Conservation (phyloP, 1,139 yeast genomes). For the Suhomyces ambrosiae region DNA sequence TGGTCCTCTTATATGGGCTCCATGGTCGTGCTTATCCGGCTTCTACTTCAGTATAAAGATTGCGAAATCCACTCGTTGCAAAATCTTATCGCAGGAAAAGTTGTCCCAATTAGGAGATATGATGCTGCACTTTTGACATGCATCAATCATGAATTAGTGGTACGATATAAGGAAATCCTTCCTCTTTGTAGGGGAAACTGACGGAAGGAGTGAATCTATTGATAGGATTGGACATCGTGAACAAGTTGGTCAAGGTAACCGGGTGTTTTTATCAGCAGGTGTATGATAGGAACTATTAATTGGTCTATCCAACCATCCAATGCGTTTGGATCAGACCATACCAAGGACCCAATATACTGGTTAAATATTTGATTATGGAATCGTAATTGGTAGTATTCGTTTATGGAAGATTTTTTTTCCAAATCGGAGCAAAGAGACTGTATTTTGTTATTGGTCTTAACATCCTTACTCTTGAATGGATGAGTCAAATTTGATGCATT, state of each 20-base stretch:
- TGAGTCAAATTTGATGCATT: slow-evolving; percentile 8
- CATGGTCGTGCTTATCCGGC: neutral
- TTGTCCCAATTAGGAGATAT: slow-evolving; percentile 6
- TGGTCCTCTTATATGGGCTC: neutral
- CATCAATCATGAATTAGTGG: neutral
- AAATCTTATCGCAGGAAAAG: slow-evolving; percentile 10
- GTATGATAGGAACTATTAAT: slow-evolving; percentile 14
- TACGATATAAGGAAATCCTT: neutral
- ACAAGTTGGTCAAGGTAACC: neutral
- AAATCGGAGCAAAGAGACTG: slow-evolving; percentile 12
- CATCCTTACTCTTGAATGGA: slow-evolving; percentile 3
- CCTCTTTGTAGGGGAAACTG: neutral
- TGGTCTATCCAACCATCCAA: slow-evolving; percentile 22
- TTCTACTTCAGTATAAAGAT: slow-evolving; percentile 9
- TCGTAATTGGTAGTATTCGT: slow-evolving; percentile 19
- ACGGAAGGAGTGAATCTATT: neutral
- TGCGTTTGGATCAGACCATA: slow-evolving; percentile 11
- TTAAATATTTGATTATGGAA: slow-evolving; percentile 22
- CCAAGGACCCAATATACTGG: slow-evolving; percentile 27
- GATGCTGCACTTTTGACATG: neutral
- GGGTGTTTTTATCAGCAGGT: slow-evolving; percentile 1
- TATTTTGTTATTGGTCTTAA: slow-evolving; percentile 3
- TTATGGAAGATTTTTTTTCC: slow-evolving; percentile 12
- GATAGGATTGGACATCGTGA: neutral
- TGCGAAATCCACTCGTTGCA: slow-evolving; percentile 7